Conservation (phyloP, 2,329 filamentous ascomycete genomes). For the Fusarium verrucosum region DNA sequence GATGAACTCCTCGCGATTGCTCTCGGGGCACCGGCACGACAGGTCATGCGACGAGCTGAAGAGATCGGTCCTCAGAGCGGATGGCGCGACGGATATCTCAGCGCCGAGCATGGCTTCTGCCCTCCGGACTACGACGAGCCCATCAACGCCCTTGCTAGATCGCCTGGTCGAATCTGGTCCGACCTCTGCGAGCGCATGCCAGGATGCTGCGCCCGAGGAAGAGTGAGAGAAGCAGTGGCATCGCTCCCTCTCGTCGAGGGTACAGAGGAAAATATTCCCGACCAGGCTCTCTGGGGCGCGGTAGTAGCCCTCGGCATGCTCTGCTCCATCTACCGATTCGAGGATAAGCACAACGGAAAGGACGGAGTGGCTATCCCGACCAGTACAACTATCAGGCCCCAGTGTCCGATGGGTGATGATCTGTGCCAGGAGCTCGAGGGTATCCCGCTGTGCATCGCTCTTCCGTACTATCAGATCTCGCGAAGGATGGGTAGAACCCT, state of each 20-base stretch:
- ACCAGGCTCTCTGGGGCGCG: conserved; percentile 63
- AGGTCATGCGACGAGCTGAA: conserved; percentile 63
- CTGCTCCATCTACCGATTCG: conserved; percentile 63
- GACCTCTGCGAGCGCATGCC: conserved; percentile 64
- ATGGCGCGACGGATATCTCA: conserved; percentile 56
- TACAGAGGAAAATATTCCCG: conserved; percentile 59
- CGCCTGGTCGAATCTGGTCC: conserved; percentile 63
- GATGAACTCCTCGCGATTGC: conserved; percentile 61
- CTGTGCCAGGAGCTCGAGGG: conserved; percentile 60
- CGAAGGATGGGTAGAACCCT: conserved; percentile 61
- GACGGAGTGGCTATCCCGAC: conserved; percentile 55
- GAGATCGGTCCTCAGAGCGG: conserved; percentile 61
- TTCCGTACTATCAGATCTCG: conserved; percentile 61
- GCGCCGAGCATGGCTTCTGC: conserved; percentile 61
- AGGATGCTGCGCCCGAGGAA: conserved; percentile 59
- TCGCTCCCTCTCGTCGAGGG: conserved; percentile 60
- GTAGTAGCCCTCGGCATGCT: conserved; percentile 62
- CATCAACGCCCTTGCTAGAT: conserved; percentile 55
- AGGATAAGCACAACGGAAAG: conserved; percentile 61
- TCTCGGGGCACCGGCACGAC: conserved; percentile 62
- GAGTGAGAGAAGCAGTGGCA: conserved; percentile 60
- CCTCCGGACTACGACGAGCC: conserved; percentile 61
- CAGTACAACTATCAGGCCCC: conserved; percentile 46
- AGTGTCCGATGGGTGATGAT: conserved; percentile 59
- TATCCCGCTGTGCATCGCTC: conserved; percentile 59